Evolutionary conservation across 108 stramenopile genomes (phyloP).

Genomic region (Pseudonitzschia delicatissima): DNA sequence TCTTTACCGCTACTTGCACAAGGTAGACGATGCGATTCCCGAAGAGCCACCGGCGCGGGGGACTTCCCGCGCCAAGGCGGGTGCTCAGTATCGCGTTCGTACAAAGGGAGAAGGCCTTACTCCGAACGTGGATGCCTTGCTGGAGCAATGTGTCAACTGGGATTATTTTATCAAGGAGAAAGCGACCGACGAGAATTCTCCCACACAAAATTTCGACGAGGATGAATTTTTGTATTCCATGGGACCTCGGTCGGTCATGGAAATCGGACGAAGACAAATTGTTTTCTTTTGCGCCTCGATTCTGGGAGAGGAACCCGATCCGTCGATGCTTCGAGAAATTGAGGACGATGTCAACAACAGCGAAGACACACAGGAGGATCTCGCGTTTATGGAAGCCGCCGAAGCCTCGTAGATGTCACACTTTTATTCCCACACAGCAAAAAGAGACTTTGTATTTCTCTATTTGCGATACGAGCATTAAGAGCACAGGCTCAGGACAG

Average conservation of each 20-base stretch:
- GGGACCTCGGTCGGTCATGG: constrained; percentile 81
- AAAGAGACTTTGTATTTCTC: too few species aligned
- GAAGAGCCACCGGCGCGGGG: constrained; percentile 62
- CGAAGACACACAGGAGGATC: constrained; percentile 29
- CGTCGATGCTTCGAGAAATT: constrained; percentile 80
- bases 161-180: constrained; percentile 81
- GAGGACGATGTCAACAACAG: constrained; percentile 52
- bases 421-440: too few species aligned
- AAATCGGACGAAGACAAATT: constrained; percentile 79
- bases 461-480: too few species aligned
- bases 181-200: constrained; percentile 43
- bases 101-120: constrained; percentile 25
- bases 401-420: too few species aligned
- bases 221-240: constrained; percentile 73
- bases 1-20: constrained; percentile 62
- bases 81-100: constrained; percentile 20
- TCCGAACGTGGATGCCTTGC: constrained; percentile 67
- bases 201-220: constrained; percentile 27
- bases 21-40: constrained; percentile 77
- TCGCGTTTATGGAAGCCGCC: not conserved
- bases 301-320: constrained; percentile 79
- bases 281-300: constrained; percentile 79
- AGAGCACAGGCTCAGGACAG: too few species aligned
- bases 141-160: constrained; percentile 65
- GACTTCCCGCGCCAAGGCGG: constrained; percentile 32